phyloP scores from a whole-genome alignment of 2,329 filamentous ascomycete genomes.

The Hypoxylon sp. region DNA sequence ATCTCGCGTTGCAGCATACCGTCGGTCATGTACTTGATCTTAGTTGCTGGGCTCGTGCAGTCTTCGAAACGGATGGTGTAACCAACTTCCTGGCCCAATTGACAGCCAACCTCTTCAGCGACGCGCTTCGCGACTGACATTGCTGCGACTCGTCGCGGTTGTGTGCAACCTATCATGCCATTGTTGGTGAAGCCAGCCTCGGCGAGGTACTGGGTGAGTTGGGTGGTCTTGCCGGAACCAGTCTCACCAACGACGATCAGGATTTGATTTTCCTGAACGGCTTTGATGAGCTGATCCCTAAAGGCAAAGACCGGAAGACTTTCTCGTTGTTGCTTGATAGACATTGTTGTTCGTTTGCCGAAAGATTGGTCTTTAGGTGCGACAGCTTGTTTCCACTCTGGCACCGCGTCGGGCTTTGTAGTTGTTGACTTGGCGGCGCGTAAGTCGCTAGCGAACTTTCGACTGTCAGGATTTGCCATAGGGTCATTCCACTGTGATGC shows the following conservation, averaged over 20 bases:
- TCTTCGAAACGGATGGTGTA: slow-evolving; percentile 99
- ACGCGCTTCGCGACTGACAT: slow-evolving; percentile 99
- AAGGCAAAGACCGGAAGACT: slow-evolving; percentile 91
- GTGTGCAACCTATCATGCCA: slow-evolving; percentile 95
- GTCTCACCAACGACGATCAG: slow-evolving; percentile 98
- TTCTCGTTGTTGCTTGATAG: slow-evolving; percentile 95
- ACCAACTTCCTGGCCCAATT: slow-evolving; percentile 91
- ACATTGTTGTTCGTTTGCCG: slow-evolving; percentile 89
- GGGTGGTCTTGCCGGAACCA: slow-evolving; percentile 96
- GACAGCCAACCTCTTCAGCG: slow-evolving; percentile 92
- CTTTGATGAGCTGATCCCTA: slow-evolving; percentile 87
- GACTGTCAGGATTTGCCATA: slow-evolving; percentile 87
- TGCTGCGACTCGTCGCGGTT: slow-evolving; percentile 95
- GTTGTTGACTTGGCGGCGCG: slow-evolving; percentile 74
- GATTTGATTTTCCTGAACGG: slow-evolving; percentile 88
- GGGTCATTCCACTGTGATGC: slow-evolving; percentile 96
- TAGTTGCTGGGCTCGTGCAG: slow-evolving; percentile 86
- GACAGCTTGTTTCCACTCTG: slow-evolving; percentile 92
- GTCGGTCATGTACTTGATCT: slow-evolving; percentile 99
- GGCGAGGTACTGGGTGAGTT: slow-evolving; percentile 93
- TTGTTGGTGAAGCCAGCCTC: slow-evolving; percentile 91
- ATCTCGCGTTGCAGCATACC: slow-evolving; percentile 98
- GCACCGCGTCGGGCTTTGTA: slow-evolving; percentile 76
- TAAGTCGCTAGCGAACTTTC: slow-evolving; percentile 90
- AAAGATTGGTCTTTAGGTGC: slow-evolving; percentile 84